Conservation (phyloP, 768 basidiomycete species). For the Rhizopogon vesiculosus region DNA sequence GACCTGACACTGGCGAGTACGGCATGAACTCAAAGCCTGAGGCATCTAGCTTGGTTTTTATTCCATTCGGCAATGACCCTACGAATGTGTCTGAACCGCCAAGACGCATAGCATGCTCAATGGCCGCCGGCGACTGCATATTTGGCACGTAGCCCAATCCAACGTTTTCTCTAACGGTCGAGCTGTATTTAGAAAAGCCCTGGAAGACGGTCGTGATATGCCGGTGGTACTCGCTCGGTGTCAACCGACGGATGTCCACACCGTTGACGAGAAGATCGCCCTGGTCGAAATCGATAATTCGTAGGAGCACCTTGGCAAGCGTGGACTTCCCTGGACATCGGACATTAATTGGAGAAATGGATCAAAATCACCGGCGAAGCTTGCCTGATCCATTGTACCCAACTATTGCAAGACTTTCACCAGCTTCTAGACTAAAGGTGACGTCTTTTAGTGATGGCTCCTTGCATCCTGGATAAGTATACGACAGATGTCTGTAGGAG, state of each 20-base stretch:
- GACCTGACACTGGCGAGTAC: constrained; percentile 22
- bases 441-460: constrained; percentile 67
- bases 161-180: constrained; percentile 77
- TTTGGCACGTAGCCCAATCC: constrained; percentile 76
- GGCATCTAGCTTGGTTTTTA: constrained; percentile 68
- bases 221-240: constrained; percentile 67
- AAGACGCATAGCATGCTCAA: constrained; percentile 62
- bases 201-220: constrained; percentile 83
- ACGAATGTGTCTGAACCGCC: constrained; percentile 70
- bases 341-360: constrained; percentile 4
- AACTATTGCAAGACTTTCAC: constrained; percentile 82
- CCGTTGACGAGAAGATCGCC: constrained; percentile 71
- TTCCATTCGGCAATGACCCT: constrained; percentile 60
- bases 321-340: constrained; percentile 74
- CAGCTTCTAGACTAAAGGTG: constrained; percentile 64
- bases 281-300: constrained; percentile 70
- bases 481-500: constrained; percentile 51
- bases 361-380: constrained; percentile 17
- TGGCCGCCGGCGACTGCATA: constrained; percentile 48
- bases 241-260: constrained; percentile 58
- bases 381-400: constrained; percentile 80
- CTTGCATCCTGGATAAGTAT: constrained; percentile 73
- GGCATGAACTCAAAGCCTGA: constrained; percentile 52
- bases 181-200: constrained; percentile 76
- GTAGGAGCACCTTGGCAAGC: constrained; percentile 74